Conservation (phyloP, 371 early-diverging fungal species). For the Mortierella sp. region DNA sequence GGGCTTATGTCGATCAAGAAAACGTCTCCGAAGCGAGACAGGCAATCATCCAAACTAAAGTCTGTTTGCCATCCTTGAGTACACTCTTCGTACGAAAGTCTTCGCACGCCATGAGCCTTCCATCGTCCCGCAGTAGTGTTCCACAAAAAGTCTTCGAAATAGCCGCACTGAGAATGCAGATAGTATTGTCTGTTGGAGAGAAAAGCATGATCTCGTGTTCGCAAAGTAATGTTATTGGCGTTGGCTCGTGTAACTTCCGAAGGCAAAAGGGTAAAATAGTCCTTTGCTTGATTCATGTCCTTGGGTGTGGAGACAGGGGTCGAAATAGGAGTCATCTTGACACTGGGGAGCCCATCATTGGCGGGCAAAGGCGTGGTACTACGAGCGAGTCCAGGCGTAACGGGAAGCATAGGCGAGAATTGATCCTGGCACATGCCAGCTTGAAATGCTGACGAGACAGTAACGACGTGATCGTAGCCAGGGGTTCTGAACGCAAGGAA, state of each 20-base stretch:
- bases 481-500: constrained; percentile 51
- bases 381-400: constrained; percentile 50
- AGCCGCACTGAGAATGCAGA: constrained; percentile 49
- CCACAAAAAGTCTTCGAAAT: constrained; percentile 54
- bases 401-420: constrained; percentile 37
- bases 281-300: constrained; percentile 30
- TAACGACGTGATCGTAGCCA: constrained; percentile 55
- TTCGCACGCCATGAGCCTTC: constrained; percentile 34
- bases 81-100: constrained; percentile 40
- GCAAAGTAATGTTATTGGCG: constrained; percentile 55
- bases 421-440: constrained; percentile 22
- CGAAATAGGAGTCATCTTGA: constrained; percentile 23
- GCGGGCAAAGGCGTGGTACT: constrained; percentile 39
- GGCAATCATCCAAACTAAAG: constrained; percentile 15
- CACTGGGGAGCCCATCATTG: not conserved
- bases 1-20: constrained; percentile 53
- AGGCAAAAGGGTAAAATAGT: constrained; percentile 46
- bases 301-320: constrained; percentile 23
- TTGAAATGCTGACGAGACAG: constrained; percentile 52
- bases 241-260: constrained; percentile 53
- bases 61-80: constrained; percentile 39
- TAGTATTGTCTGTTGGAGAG: constrained; percentile 51
- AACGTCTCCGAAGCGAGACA: constrained; percentile 44
- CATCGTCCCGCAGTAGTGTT: constrained; percentile 35
- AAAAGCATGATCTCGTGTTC: constrained; percentile 53